Percentiles rank a stretch among this genome's conserved stretches.
phyloP scores from a whole-genome alignment of 345 rosid genomes.

The Capsella bursapastoris region DNA sequence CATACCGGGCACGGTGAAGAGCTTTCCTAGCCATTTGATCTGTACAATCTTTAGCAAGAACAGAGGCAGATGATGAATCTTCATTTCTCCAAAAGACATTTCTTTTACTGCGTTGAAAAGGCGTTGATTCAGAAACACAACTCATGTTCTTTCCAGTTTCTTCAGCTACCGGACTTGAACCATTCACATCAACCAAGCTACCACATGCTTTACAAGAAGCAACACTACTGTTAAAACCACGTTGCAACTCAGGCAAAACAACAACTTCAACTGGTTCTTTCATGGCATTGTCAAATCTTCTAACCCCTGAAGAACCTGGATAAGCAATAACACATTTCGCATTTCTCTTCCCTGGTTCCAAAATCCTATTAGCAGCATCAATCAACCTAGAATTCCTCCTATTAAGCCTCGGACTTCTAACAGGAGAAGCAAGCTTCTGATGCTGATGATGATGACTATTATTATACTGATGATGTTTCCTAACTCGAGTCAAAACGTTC shows the following conservation, averaged over 20 bases:
- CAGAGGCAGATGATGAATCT: slow-evolving; percentile 41
- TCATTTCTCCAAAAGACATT: slow-evolving; percentile 45
- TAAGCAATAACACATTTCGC: slow-evolving; percentile 59
- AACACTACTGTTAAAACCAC: slow-evolving; percentile 27
- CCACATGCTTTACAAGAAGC: slow-evolving; percentile 74
- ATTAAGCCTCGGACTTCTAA: slow-evolving; percentile 68
- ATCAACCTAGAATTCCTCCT: slow-evolving; percentile 66
- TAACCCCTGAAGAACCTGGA: slow-evolving; percentile 43
- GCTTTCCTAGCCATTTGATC: slow-evolving; percentile 43
- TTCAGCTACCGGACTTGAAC: slow-evolving; percentile 41
- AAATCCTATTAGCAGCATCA: slow-evolving; percentile 81
- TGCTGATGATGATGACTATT: slow-evolving; percentile 47
- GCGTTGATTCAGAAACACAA: slow-evolving; percentile 25
- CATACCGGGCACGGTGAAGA: slow-evolving; percentile 31
- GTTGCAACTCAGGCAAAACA: slow-evolving; percentile 46
- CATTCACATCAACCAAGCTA: slow-evolving; percentile 58
- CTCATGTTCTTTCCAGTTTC: slow-evolving; percentile 18
- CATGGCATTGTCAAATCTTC: slow-evolving; percentile 37
- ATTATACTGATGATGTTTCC: slow-evolving; percentile 60
- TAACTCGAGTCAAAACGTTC: slow-evolving; percentile 65
- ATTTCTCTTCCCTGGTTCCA: slow-evolving; percentile 83
- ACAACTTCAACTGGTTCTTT: slow-evolving; percentile 39
- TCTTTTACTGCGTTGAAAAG: slow-evolving; percentile 42
- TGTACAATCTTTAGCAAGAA: not conserved
- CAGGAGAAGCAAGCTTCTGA: slow-evolving; percentile 65